These are phyloP conservation scores for Cryptococcus depauperatus DNA, from an alignment of 1,284 basidiomycete species.

Conservation along the genomic window DNA sequence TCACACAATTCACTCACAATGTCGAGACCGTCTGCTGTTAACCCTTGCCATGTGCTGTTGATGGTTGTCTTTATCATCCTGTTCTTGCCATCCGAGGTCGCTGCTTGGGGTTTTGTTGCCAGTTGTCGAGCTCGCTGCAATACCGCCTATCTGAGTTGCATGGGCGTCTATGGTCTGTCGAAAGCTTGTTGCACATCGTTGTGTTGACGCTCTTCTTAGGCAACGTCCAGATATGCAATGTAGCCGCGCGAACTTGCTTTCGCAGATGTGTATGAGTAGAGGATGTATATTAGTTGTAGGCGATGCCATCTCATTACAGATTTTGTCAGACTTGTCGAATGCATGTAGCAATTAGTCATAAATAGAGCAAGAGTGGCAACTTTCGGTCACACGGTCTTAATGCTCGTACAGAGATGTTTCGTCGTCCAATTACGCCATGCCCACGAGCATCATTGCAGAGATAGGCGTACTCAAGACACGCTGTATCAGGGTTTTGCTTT, in stretches of 20 bases:
- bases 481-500: not conserved
- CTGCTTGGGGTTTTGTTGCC: slow-evolving; percentile 18
- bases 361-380: too few relatives aligned
- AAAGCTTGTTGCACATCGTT: not conserved
- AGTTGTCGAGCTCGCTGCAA: slow-evolving; percentile 23
- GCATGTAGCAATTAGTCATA: too few relatives aligned
- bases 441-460: slow-evolving; percentile 2
- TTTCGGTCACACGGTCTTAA: too few relatives aligned
- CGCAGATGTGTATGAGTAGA: slow-evolving; percentile 8
- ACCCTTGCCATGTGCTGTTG: slow-evolving; percentile 3
- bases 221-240: slow-evolving; percentile 12
- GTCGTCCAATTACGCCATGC: slow-evolving; percentile 4
- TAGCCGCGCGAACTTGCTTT: slow-evolving; percentile 11
- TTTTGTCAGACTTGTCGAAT: too few relatives aligned
- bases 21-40: too few relatives aligned
- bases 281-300: too few relatives aligned
- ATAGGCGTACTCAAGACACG: slow-evolving; percentile 6
- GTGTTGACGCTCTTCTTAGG: slow-evolving; percentile 2
- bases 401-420: not conserved
- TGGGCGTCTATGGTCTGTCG: slow-evolving; percentile 26
- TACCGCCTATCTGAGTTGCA: slow-evolving; percentile 25
- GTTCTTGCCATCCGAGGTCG: slow-evolving; percentile 2
- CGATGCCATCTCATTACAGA: too few relatives aligned
- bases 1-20: too few relatives aligned
- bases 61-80: slow-evolving; percentile 7